Percentiles rank a stretch among this genome's conserved stretches.
phyloP scores from a whole-genome alignment of 2,329 filamentous ascomycete species.

The Sphaerulina vaccinii region DNA sequence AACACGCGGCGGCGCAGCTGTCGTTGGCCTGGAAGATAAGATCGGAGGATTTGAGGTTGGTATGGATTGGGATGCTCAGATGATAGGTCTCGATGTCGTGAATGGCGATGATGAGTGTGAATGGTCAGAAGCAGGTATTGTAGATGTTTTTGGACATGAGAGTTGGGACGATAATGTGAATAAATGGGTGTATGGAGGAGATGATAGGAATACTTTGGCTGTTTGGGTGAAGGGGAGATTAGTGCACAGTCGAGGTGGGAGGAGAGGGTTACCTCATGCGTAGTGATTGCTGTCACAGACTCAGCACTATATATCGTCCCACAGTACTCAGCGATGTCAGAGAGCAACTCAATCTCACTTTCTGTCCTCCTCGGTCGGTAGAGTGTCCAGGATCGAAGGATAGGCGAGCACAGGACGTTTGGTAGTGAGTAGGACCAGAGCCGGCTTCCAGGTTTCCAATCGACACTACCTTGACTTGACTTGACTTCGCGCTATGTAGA shows the following conservation, averaged over 20 bases:
- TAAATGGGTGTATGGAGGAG: constrained; percentile 93
- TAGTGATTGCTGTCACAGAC: too few species aligned
- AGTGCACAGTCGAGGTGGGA: constrained; percentile 59
- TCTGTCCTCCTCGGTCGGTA: too few species aligned
- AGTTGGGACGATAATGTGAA: constrained; percentile 79
- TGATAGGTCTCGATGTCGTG: constrained; percentile 62
- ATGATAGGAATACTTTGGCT: constrained; percentile 82
- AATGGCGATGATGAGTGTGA: constrained; percentile 27
- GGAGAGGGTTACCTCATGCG: neutral
- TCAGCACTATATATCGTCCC: too few species aligned
- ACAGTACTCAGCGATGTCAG: too few species aligned
- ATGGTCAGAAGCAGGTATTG: constrained; percentile 52
- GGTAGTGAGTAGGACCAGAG: too few species aligned
- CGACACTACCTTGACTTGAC: too few species aligned
- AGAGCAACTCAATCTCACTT: too few species aligned
- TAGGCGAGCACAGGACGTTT: too few species aligned
- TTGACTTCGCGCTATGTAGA: too few species aligned
- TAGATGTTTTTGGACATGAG: constrained; percentile 91
- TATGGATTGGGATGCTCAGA: constrained; percentile 87
- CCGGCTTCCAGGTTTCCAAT: too few species aligned
- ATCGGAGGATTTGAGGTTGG: constrained; percentile 83
- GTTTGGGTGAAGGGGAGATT: constrained; percentile 87
- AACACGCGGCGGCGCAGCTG: constrained; percentile 80
- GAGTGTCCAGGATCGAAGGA: too few species aligned
- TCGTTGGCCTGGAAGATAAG: constrained; percentile 68